These are phyloP conservation scores for Onygena corvina DNA, from an alignment of 2,329 filamentous ascomycete species.

Conservation along the genomic window DNA sequence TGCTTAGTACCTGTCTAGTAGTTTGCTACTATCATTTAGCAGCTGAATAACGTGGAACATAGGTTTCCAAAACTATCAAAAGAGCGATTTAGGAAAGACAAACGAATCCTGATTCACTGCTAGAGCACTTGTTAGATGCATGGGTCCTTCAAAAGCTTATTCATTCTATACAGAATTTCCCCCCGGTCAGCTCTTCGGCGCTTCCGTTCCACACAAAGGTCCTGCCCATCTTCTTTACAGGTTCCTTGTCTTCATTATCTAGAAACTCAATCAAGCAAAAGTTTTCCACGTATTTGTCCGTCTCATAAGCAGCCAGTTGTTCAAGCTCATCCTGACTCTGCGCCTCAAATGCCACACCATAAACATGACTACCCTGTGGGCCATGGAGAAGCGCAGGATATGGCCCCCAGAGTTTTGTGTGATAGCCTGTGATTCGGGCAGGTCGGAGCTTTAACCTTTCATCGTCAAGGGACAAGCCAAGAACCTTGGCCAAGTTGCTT, in stretches of 20 bases:
- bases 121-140: too few relatives aligned
- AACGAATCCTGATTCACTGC: too few relatives aligned
- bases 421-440: constrained; percentile 19
- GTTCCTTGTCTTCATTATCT: neutral
- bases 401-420: constrained; percentile 22
- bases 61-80: too few relatives aligned
- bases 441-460: constrained; percentile 16
- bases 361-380: constrained; percentile 13
- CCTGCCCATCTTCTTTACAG: neutral
- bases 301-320: constrained; percentile 8
- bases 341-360: constrained; percentile 20
- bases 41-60: too few relatives aligned
- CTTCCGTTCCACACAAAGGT: constrained; percentile 7
- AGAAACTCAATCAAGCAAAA: constrained; percentile 1
- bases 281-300: constrained; percentile 1
- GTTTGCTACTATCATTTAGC: too few relatives aligned
- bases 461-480: constrained; percentile 14
- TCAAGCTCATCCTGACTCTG: constrained; percentile 1
- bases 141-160: neutral
- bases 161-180: neutral
- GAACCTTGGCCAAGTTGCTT: constrained; percentile 18
- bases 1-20: too few relatives aligned
- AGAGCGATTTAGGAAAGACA: too few relatives aligned
- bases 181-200: constrained; percentile 2
- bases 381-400: constrained; percentile 20